Evolutionary conservation across 2,329 filamentous ascomycete genomes (phyloP), one percentile per base, ranked within the genome.

Genomic region (Pseudopyricularia cyperi): DNA sequence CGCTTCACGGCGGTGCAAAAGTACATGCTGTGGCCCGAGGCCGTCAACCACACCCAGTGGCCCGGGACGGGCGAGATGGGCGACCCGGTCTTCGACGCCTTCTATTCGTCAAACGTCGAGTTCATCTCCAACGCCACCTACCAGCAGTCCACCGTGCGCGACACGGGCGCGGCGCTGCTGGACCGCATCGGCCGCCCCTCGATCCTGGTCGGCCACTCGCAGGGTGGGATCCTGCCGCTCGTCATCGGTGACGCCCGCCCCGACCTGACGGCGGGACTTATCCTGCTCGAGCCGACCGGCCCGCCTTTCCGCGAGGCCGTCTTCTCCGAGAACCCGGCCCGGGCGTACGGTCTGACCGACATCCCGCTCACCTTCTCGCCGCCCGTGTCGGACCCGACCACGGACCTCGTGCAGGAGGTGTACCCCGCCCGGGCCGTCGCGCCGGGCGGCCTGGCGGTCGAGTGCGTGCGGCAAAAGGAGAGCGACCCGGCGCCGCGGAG

Each of bases 271-370:
- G 68, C 68, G 17, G 71, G 63, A 0, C 68, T 79, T 19, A 61
- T 82, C 2, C 66, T 70, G 1, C 55, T 82, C 11, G 79, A 82
- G 57, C 77, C 77, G 0, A 60, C 65, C 3, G 77, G 77, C 0
- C 77, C 77, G 1, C 76, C 75, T 0, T 78, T 74, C 49, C 44
- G 35, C 37, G 69, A 75, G 14, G 24, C 37, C 35, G 46, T 48
- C 6, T 50, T 47, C 49, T 30, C 61, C n/a, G 65, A 59, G 22
- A 58, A 56, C 0, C 55, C 65, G 1, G 61, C 64, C 3, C 61
- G 68, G n/a, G 50, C 30, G 11, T 57, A 58, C 50, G 50, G 61
- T 46, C 14, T 60, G 17, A 34, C 58, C 4, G 57, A 61, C 35
- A 55, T 59, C 7, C 70, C 71, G 0, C 52, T 76, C 9, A 65